These are phyloP conservation scores for Pezicula rhizophila DNA, from an alignment of 2,329 filamentous ascomycete genomes.

Conservation along the genomic window DNA sequence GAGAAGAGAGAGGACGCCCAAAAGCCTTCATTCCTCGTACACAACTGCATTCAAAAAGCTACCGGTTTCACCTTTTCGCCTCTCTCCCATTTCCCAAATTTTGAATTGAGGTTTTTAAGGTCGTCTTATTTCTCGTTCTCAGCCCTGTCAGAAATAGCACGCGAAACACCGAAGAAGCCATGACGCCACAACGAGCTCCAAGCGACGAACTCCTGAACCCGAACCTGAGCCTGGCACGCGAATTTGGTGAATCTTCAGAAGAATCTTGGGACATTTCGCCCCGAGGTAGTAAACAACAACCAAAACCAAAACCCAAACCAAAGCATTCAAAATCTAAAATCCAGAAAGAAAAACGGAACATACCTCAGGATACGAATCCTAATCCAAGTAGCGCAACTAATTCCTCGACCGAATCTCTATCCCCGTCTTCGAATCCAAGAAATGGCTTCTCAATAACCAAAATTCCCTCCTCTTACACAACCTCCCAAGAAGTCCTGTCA, in stretches of 20 bases:
- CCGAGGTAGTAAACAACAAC: background rate
- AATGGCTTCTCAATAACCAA: background rate
- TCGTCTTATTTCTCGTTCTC: background rate
- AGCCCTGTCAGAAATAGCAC: background rate
- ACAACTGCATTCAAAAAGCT: too few species aligned
- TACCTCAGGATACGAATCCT: background rate
- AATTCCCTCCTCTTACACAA: background rate
- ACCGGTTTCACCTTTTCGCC: too few species aligned
- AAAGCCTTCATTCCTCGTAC: too few species aligned
- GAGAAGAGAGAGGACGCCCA: too few species aligned
- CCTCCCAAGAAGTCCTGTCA: background rate
- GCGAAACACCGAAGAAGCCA: background rate
- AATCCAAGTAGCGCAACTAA: background rate
- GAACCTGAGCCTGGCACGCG: background rate
- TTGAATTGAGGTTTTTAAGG: background rate
- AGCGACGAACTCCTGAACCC: background rate
- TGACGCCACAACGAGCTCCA: background rate
- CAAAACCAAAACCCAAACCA: background rate
- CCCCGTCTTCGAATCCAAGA: too few species aligned
- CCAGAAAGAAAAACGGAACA: background rate
- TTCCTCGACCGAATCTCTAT: background rate
- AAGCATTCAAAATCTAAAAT: background rate
- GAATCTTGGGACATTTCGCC: background rate
- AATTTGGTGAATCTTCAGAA: background rate
- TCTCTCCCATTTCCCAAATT: background rate